Conservation (phyloP, 352 stramenopile species). For the Globisporangium parvum region DNA sequence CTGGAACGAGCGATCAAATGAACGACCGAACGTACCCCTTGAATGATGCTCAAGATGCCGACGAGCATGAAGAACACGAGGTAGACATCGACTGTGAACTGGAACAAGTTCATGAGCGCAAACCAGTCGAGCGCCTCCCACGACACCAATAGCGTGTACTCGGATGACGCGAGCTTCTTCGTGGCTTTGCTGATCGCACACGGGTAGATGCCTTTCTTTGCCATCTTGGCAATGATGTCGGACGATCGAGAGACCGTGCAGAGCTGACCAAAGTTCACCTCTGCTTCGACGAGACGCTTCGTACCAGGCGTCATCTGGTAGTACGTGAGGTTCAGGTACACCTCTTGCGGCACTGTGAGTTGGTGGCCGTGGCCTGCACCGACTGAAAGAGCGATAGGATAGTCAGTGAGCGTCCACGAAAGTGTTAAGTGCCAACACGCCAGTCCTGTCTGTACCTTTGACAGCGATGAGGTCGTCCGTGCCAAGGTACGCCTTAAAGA, state of each 20-base stretch:
- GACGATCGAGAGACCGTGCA: slow-evolving; percentile 65
- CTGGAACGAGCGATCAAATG: neutral
- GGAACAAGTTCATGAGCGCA: slow-evolving; percentile 94
- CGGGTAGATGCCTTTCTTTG: slow-evolving; percentile 58
- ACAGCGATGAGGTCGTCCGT: slow-evolving; percentile 76
- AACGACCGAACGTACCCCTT: slow-evolving; percentile 50
- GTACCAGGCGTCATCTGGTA: slow-evolving; percentile 62
- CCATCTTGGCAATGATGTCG: slow-evolving; percentile 56
- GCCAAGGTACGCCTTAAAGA: slow-evolving; percentile 38
- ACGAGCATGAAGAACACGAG: slow-evolving; percentile 92
- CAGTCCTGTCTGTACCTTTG: slow-evolving; percentile 28
- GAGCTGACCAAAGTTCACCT: slow-evolving; percentile 64
- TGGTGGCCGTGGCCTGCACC: slow-evolving; percentile 32
- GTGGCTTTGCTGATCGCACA: slow-evolving; percentile 66
- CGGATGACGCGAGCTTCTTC: slow-evolving; percentile 46
- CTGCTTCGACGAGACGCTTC: slow-evolving; percentile 60
- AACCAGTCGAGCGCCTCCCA: slow-evolving; percentile 92
- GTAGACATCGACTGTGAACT: slow-evolving; percentile 94
- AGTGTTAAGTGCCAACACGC: neutral
- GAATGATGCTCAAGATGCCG: slow-evolving; percentile 79
- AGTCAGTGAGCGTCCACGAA: neutral
- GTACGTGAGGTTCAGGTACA: slow-evolving; percentile 75
- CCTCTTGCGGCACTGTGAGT: slow-evolving; percentile 54
- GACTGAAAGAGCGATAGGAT: slow-evolving; percentile 17
- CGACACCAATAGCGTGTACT: slow-evolving; percentile 86